Conservation (phyloP, 2,329 filamentous ascomycete genomes). For the Paraconiothyrium sp. region DNA sequence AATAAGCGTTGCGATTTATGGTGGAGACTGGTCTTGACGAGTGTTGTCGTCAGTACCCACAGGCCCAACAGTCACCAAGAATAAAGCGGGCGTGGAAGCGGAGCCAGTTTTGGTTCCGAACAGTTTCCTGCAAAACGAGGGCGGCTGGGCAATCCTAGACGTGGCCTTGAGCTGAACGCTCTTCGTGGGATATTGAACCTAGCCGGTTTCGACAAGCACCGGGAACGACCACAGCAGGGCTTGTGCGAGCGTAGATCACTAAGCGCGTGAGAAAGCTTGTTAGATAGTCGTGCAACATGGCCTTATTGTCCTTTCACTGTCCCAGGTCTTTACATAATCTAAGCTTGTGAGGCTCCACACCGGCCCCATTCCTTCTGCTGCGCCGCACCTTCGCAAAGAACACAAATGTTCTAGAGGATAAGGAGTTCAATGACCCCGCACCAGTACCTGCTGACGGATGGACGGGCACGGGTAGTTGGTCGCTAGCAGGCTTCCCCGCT, state of each 20-base stretch:
- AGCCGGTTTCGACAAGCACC: background rate
- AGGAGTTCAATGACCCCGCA: constrained; percentile 10
- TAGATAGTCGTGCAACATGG: constrained; percentile 1
- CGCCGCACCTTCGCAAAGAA: background rate
- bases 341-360: background rate
- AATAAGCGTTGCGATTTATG: background rate
- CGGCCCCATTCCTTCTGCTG: background rate
- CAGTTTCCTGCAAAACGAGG: background rate
- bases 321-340: background rate
- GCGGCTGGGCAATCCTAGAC: constrained; percentile 6
- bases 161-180: constrained; percentile 10
- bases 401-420: no score
- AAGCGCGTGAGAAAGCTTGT: constrained; percentile 10
- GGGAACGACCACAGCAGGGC: background rate
- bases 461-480: background rate
- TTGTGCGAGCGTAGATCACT: constrained; percentile 3
- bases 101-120: constrained; percentile 8
- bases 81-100: background rate
- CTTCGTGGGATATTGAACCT: constrained; percentile 5
- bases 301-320: constrained; percentile 8
- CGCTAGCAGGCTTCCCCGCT: constrained; percentile 22
- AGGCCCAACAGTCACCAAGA: constrained; percentile 3
- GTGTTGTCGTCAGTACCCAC: constrained; percentile 7
- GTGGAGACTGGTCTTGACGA: constrained; percentile 9
- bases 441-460: background rate